These are phyloP conservation scores for Candida oleophila DNA, from an alignment of 805 yeast genomes.

Conservation along the genomic window DNA sequence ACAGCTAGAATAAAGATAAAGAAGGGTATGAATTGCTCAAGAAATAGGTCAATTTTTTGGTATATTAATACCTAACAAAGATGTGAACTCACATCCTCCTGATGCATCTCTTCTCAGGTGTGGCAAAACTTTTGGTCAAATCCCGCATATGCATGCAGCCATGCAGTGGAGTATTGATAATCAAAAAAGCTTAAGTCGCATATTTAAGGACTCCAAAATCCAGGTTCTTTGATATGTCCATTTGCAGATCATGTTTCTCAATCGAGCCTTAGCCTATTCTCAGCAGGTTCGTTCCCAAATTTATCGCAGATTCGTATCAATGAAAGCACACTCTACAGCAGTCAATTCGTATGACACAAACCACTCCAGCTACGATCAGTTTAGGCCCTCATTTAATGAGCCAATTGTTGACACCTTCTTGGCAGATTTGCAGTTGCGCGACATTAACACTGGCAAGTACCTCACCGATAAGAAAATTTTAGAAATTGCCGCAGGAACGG, in stretches of 20 bases:
- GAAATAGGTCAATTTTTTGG: too few species aligned
- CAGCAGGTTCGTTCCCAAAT: background rate
- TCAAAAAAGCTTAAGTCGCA: too few species aligned
- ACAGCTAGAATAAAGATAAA: too few species aligned
- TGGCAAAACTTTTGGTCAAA: too few species aligned
- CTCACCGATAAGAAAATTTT: conserved; percentile 27
- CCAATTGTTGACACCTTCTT: conserved; percentile 44
- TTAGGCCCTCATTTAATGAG: conserved; percentile 49
- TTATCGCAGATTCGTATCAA: background rate
- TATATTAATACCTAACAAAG: too few species aligned
- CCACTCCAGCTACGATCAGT: conserved; percentile 50
- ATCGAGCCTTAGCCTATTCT: background rate
- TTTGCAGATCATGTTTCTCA: background rate
- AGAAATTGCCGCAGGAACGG: conserved; percentile 65
- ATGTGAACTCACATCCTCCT: too few species aligned
- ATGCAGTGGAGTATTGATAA: too few species aligned
- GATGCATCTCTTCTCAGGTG: too few species aligned
- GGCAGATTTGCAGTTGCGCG: conserved; percentile 30
- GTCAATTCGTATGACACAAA: conserved; percentile 50
- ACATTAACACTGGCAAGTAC: conserved; percentile 7
- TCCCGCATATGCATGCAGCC: too few species aligned
- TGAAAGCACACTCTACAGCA: conserved; percentile 34
- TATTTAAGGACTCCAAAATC: too few species aligned
- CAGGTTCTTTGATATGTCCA: too few species aligned
- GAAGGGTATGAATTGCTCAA: too few species aligned